Conservation (phyloP, 768 basidiomycete genomes). For the Podaxis sp. region DNA sequence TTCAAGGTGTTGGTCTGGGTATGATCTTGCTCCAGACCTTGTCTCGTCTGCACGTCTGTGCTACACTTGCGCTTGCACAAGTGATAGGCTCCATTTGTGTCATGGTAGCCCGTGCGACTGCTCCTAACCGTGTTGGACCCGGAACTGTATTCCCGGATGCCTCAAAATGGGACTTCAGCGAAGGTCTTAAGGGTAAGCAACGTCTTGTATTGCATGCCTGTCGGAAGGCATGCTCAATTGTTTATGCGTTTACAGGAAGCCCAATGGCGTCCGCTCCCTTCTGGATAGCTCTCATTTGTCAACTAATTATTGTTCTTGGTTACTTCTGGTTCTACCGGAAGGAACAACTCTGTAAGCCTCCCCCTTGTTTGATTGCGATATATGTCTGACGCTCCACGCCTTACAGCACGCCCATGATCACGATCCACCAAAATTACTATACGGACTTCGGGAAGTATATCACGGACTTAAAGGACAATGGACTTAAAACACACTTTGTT, state of each 20-base stretch:
- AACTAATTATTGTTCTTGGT: conserved; percentile 81
- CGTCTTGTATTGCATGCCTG: no score
- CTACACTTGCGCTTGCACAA: conserved; percentile 87
- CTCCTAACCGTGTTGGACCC: conserved; percentile 87
- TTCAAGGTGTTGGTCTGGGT: conserved; percentile 92
- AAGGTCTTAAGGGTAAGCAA: conserved; percentile 53
- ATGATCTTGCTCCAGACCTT: conserved; percentile 86
- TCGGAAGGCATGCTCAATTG: not conserved
- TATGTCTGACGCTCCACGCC: not conserved
- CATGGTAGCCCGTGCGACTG: conserved; percentile 89
- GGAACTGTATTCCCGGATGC: conserved; percentile 89
- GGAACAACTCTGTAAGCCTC: conserved; percentile 75
- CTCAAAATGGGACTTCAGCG: conserved; percentile 82
- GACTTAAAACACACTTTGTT: conserved; percentile 9
- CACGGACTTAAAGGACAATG: conserved; percentile 8
- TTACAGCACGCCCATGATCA: conserved; percentile 33
- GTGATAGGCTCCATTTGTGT: conserved; percentile 87
- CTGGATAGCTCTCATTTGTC: conserved; percentile 81
- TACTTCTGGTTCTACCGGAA: conserved; percentile 98
- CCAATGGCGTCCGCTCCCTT: conserved; percentile 83
- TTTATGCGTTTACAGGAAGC: conserved; percentile 40
- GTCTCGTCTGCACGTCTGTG: conserved; percentile 91
- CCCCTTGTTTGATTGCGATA: not conserved
- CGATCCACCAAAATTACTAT: conserved; percentile 11
- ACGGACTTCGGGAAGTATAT: conserved; percentile 3